Evolutionary conservation across 2,329 filamentous ascomycete species (phyloP), one percentile per base, ranked within the genome.

Genomic region (Coniochaeta hoffmannii): DNA sequence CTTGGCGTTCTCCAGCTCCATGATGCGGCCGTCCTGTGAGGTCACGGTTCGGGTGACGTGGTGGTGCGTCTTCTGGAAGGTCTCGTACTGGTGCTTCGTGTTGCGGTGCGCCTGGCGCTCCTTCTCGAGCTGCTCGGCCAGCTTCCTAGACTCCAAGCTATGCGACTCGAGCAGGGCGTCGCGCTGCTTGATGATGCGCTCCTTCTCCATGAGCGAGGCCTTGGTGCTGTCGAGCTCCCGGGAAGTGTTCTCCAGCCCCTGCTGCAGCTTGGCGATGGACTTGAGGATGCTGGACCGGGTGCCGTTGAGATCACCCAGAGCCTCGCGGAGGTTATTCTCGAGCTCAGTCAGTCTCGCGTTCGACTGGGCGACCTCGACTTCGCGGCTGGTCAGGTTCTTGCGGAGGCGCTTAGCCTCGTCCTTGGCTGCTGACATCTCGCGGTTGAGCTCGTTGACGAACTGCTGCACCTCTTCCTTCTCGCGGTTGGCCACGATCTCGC

Each of bases 381-480:
- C 92, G 55, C 90, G 86, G 51, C 85, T 86, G 12, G 87, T 89
- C 50, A 97, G 76, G 63, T 77, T 90, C 78, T 96, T 94, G 66
- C 90, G 87, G 61, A 97, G 76, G 65, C 83, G 84, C 60, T 91
- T 82, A 26, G 86, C 82, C 66, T 97, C 94, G 59, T 97, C 94
- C 73, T 94, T 96, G 59, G 90, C 85, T 28, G 81, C 79, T 5
- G 87, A 87, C 24, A 86, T 82, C 70, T 97, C 92, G 38, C 85
- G 80, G 68, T 97, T 97, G 61, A 97, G 86, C 61, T 97, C 90
- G 65, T 95, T 93, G 66, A 97, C 85, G 60, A 96, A 84, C 69
- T 93, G 89, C 73, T 97, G 92, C 53, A 96, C 89, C 67, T 97
- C 93, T 67, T 96, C 89, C 75, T 97, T 96, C 73, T 96, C 92